Evolutionary conservation across 768 basidiomycete genomes (phyloP).

Genomic region (Lactifluus pinguis): DNA sequence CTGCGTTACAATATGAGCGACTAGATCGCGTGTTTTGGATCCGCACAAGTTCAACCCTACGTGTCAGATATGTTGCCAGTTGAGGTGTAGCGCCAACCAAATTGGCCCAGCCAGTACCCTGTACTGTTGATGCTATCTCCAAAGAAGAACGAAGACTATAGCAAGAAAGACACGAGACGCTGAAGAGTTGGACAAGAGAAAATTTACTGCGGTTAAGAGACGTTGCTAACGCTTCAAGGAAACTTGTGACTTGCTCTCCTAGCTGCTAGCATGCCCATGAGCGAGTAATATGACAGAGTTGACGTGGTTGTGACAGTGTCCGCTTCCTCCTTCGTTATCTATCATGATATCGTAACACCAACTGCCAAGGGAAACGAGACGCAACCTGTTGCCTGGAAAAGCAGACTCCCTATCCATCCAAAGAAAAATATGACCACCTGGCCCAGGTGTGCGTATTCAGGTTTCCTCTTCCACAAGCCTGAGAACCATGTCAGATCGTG

Average conservation of each 20-base stretch:
- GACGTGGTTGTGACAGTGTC: background rate
- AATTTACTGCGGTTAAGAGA: no score
- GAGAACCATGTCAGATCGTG: conserved; percentile 14
- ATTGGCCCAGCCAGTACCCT: background rate
- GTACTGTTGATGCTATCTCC: background rate
- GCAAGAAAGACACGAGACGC: background rate
- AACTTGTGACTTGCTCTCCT: background rate
- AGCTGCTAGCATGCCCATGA: background rate
- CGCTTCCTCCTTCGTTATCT: background rate
- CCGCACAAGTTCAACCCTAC: background rate
- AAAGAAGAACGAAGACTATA: background rate
- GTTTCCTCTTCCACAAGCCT: conserved; percentile 6
- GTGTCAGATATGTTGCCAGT: background rate
- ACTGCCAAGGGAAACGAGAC: background rate
- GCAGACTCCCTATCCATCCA: background rate
- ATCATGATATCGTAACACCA: background rate
- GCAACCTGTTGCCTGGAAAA: background rate
- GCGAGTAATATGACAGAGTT: background rate
- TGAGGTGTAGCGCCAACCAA: background rate
- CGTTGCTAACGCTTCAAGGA: no score
- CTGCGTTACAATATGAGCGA: background rate
- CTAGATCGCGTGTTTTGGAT: background rate
- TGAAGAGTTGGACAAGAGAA: no score
- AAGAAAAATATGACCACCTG: background rate
- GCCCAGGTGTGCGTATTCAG: background rate